Evolutionary conservation across 2,329 filamentous ascomycete genomes (phyloP).

Genomic region (Penicillium sp.): DNA sequence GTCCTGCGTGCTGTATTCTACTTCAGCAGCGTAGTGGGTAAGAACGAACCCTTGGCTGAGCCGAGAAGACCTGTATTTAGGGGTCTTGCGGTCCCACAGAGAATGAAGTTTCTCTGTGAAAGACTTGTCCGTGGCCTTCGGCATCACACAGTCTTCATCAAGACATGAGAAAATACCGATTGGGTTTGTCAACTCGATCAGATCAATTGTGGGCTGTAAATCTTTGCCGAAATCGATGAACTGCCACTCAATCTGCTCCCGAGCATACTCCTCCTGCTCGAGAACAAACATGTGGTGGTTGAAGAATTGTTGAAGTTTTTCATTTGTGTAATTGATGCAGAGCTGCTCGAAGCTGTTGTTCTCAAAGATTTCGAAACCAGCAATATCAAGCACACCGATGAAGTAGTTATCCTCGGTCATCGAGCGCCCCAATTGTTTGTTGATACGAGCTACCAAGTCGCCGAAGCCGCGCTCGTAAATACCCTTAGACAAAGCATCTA

Average conservation of each 20-base stretch:
- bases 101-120: constrained; percentile 98
- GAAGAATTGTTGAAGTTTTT: constrained; percentile 99
- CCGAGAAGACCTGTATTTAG: constrained; percentile 86
- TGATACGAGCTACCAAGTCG: constrained; percentile 88
- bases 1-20: constrained; percentile 91
- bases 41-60: constrained; percentile 91
- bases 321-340: constrained; percentile 99
- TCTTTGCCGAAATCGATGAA: constrained; percentile 99
- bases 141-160: constrained; percentile 98
- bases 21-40: constrained; percentile 95
- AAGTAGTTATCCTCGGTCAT: constrained; percentile 89
- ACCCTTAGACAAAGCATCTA: constrained; percentile 92
- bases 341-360: constrained; percentile 98
- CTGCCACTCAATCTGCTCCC: constrained; percentile 98
- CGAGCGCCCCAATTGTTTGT: constrained; percentile 82
- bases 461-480: constrained; percentile 97
- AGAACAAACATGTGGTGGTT: constrained; percentile 99
- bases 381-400: constrained; percentile 97
- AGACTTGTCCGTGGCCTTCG: constrained; percentile 92
- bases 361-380: constrained; percentile 98
- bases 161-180: constrained; percentile 99
- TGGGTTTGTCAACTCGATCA: constrained; percentile 93
- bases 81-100: constrained; percentile 93
- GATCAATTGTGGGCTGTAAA: constrained; percentile 92
- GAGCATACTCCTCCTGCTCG: constrained; percentile 95